These are phyloP conservation scores for grape (Vitis vinifera) DNA, from an alignment of 164 flowering plant genomes.

Conservation along the genomic window ASM3070453v1 NC_081819.1:21915001-21915500, in stretches of 20 bases:
- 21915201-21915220: constrained; percentile 89
- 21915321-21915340: constrained; percentile 23
- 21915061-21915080: background rate
- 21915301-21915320: constrained; percentile 86
- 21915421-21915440: constrained; percentile 71
- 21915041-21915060: background rate
- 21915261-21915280: constrained; percentile 1
- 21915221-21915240: constrained; percentile 51
- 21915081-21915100: constrained; percentile 26
- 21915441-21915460: constrained; percentile 54
- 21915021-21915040: background rate
- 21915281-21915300: constrained; percentile 89
- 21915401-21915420: constrained; percentile 76
- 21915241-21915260: background rate
- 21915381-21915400: constrained; percentile 92
- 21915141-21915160: constrained; percentile 25
- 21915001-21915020: too few relatives aligned
- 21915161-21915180: constrained; percentile 47
- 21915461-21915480: constrained; percentile 73
- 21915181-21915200: constrained; percentile 93
- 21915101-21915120: constrained; percentile 62
- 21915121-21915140: constrained; percentile 44
- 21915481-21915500: constrained; percentile 49
- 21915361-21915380: constrained; percentile 62
- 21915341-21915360: background rate